A percentile compares a stretch with the other conserved stretches of the same genome.
phyloP scores from a whole-genome alignment of 2,329 filamentous ascomycete species.

The Endothia cerciana region DNA sequence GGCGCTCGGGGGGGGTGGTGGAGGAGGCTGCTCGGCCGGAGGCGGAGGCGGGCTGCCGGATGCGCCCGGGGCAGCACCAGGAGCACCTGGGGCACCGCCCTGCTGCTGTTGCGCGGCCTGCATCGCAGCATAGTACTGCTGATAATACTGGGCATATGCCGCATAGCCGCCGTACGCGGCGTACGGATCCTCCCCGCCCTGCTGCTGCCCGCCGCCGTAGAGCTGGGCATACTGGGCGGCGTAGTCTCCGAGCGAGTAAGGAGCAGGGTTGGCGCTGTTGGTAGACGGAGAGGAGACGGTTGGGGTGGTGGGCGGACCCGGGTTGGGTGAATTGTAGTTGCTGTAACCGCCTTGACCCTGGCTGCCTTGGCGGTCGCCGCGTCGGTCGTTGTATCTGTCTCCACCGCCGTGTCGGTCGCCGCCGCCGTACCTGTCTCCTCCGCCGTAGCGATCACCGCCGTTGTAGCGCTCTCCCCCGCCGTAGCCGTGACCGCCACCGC shows the following conservation, averaged over 20 bases:
- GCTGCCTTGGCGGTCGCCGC: conserved; percentile 33
- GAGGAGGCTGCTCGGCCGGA: conserved; percentile 45
- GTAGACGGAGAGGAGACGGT: conserved; percentile 16
- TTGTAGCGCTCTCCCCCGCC: conserved; percentile 45
- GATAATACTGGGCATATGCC: conserved; percentile 74
- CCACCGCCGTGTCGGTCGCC: conserved; percentile 44
- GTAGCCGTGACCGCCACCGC: conserved; percentile 35
- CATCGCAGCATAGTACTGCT: conserved; percentile 67
- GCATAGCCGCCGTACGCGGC: conserved; percentile 89
- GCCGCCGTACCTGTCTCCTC: conserved; percentile 44
- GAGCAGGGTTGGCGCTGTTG: conserved; percentile 49
- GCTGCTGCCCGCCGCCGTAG: conserved; percentile 52
- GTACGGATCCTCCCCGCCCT: conserved; percentile 71
- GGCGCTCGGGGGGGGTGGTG: conserved; percentile 17
- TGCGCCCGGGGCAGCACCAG: conserved; percentile 47
- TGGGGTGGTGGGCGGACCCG: conserved; percentile 13
- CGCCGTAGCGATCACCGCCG: conserved; percentile 45
- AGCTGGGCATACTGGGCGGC: conserved; percentile 84
- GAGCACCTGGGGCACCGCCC: conserved; percentile 45
- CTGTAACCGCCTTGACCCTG: conserved; percentile 42
- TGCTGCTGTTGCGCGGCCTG: conserved; percentile 54
- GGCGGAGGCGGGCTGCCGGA: conserved; percentile 57
- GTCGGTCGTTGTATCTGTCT: conserved; percentile 39
- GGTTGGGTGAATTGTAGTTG: conserved; percentile 20
- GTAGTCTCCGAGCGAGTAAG: conserved; percentile 67